Evolutionary conservation across 164 flowering plant species (phyloP).

Genomic region (Chimonanthus salicifolius): DNA sequence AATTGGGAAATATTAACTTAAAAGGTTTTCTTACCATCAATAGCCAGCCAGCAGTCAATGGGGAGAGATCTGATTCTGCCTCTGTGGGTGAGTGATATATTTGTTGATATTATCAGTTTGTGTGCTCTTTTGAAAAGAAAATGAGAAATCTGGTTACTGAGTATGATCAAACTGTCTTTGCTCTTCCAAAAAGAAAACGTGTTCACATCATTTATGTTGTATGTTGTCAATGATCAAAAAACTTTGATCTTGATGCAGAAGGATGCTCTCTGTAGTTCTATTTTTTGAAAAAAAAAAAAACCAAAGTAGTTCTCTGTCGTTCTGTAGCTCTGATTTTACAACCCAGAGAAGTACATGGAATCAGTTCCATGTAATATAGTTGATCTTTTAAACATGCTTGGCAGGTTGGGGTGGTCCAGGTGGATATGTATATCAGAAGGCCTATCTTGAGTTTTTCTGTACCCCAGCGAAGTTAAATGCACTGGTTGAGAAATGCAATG

Average conservation of each 20-base stretch:
- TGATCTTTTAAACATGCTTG: neutral
- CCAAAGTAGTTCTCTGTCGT: too few species aligned
- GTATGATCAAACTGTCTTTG: too few species aligned
- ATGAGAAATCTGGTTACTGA: too few species aligned
- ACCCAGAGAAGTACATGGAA: neutral
- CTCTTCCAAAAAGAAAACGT: too few species aligned
- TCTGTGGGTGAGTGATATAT: constrained; percentile 61
- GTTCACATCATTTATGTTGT: neutral
- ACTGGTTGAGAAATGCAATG: constrained; percentile 66
- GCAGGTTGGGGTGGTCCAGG: constrained; percentile 95
- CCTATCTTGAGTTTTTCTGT: constrained; percentile 90
- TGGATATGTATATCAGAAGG: constrained; percentile 91
- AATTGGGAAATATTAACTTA: constrained; percentile 55
- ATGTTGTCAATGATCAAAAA: neutral
- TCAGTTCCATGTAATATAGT: neutral
- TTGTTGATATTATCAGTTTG: neutral
- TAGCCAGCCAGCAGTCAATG: constrained; percentile 97
- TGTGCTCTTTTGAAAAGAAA: neutral
- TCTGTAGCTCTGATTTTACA: too few species aligned
- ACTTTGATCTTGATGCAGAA: too few species aligned
- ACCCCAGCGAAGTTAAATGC: constrained; percentile 52
- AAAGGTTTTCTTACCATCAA: constrained; percentile 96
- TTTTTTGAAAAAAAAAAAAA: too few species aligned
- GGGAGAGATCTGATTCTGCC: constrained; percentile 76
- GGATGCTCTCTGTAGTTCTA: too few species aligned